A percentile compares a stretch with the other conserved stretches of the same genome.
phyloP scores from a whole-genome alignment of 805 yeast genomes.

The Pichia paraexigua region DNA sequence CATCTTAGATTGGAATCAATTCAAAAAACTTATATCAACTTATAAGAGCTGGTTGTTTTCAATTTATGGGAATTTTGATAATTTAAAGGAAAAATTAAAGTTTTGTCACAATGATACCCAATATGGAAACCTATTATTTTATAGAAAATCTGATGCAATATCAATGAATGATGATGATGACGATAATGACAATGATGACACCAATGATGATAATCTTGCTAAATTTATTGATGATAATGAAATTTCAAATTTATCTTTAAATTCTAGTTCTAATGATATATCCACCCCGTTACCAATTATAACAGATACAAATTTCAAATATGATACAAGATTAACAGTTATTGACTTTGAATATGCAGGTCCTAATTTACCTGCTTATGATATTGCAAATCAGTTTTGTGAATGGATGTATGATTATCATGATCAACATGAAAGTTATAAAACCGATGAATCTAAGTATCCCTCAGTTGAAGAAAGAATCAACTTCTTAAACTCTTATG shows the following conservation, averaged over 20 bases:
- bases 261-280: not conserved
- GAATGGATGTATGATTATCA: constrained; percentile 98
- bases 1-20: constrained; percentile 40
- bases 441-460: constrained; percentile 45
- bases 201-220: constrained; percentile 7
- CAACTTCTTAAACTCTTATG: constrained; percentile 70
- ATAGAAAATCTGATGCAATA: constrained; percentile 24
- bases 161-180: constrained; percentile 23
- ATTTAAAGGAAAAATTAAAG: constrained; percentile 43
- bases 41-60: constrained; percentile 59
- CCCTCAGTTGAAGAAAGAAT: constrained; percentile 65
- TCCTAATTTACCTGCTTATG: constrained; percentile 80
- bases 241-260: constrained; percentile 14
- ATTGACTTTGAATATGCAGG: constrained; percentile 97
- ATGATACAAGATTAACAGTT: constrained; percentile 72
- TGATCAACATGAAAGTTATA: constrained; percentile 45
- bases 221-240: constrained; percentile 10
- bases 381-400: constrained; percentile 85
- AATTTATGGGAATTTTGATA: constrained; percentile 36
- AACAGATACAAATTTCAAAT: constrained; percentile 23
- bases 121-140: constrained; percentile 81
- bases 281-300: constrained; percentile 21
- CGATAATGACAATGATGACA: constrained; percentile 10
- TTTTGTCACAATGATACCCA: constrained; percentile 97
- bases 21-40: constrained; percentile 37